Base-by-base conservation (phyloP, 192 early-diverging fungal genomes). In the Dissophora ornata region DNA sequence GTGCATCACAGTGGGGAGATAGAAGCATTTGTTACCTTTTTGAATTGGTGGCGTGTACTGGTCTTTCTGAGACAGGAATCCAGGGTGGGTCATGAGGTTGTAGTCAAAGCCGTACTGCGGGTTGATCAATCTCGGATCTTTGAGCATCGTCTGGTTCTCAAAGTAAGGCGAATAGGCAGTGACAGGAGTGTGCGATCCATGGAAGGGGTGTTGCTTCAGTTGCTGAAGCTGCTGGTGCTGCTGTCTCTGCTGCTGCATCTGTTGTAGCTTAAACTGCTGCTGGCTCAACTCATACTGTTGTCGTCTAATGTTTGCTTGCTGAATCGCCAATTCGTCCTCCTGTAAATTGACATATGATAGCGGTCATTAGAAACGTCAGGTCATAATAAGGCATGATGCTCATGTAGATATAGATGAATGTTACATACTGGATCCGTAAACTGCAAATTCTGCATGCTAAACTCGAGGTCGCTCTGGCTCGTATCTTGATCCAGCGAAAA, bases 191-290 rank as follows among this genome's bases (percentile, higher is more conserved):
- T 82, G 64, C 6, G 79, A 82, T 58, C 71, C 59, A 50, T 70
- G 67, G 59, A 57, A 44, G 11, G 59, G 44, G 34, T 65, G 34
- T 24, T 57, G 56, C 32, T 64, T 50, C 18, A 57, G 73, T 38
- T 73, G 77, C 8, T 79, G 63, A 26, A 67, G 57, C 33, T 64
- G 57, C 15, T 63, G 65, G 11, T 48, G 57, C 1, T 33, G 80
- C 40, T 45, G 64, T 44, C 57, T 67, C 24, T 73, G 66, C 33
- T 71, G 60, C 30, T 86, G 79, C 40, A 83, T 54, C 28, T 85
- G 84, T 56, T 88, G 86, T 25, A 84, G 49, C 40, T 89, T 85
- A 16, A 85, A 57, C 30, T 86, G 84, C 30, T 84, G 85, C 26
- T 84, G 80, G 41, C 71, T 66, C 29, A 80, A n/a, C 45, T 73